Evolutionary conservation across 1,139 yeast species (phyloP).

Genomic region (Casaregolazyma lundiana): DNA sequence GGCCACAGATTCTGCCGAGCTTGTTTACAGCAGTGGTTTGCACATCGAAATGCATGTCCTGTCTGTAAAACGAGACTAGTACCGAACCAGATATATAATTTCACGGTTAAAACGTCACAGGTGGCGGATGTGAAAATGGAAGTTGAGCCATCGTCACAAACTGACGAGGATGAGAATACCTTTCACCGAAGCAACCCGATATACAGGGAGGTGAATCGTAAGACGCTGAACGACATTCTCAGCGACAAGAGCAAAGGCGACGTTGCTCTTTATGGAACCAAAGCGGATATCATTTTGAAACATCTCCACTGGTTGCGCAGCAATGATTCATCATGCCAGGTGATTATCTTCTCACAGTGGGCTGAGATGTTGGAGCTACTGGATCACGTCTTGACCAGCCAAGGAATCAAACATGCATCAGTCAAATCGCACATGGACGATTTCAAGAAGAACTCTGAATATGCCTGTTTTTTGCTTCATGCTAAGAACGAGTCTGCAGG

Average conservation of each 20-base stretch:
- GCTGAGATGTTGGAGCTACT: slow-evolving; percentile 64
- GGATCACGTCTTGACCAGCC: slow-evolving; percentile 59
- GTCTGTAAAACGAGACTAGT: slow-evolving; percentile 58
- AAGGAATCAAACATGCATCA: slow-evolving; percentile 46
- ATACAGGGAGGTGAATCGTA: slow-evolving; percentile 22
- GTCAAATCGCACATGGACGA: slow-evolving; percentile 47
- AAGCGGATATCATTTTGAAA: slow-evolving; percentile 75
- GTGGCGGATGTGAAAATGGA: slow-evolving; percentile 7
- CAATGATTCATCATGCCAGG: slow-evolving; percentile 63
- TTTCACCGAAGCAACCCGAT: slow-evolving; percentile 17
- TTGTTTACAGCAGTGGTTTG: slow-evolving; percentile 72
- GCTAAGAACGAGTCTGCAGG: slow-evolving; percentile 88
- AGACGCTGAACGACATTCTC: slow-evolving; percentile 17
- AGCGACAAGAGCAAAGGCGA: slow-evolving; percentile 38
- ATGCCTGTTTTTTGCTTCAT: slow-evolving; percentile 81
- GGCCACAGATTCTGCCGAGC: slow-evolving; percentile 85
- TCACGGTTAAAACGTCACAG: slow-evolving; percentile 34
- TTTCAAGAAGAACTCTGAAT: slow-evolving; percentile 58
- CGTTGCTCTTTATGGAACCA: slow-evolving; percentile 56
- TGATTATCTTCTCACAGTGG: slow-evolving; percentile 87
- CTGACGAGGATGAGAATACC: background rate
- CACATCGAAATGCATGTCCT: slow-evolving; percentile 58
- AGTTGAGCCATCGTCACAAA: background rate
- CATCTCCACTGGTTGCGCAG: slow-evolving; percentile 58
- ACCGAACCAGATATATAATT: slow-evolving; percentile 51